Evolutionary conservation across 306 rosid genomes (phyloP), one percentile per base, ranked within the genome.

Genomic region (Casuarina cunninghamiana): DNA sequence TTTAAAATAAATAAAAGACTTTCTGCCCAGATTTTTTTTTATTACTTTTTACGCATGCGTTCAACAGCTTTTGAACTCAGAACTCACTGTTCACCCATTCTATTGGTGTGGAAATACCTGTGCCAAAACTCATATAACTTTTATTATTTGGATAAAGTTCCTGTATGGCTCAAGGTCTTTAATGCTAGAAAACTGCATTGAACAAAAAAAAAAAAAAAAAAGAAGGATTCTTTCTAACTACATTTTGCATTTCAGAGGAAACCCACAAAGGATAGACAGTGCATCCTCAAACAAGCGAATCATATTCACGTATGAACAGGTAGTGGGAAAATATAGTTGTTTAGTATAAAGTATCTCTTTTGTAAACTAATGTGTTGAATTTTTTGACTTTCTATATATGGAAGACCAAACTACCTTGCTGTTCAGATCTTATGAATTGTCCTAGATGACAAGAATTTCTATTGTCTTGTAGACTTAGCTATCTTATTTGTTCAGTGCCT

Each of bases 211-310:
- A 26, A 26, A 26, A 26, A 26, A 26, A 26, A 26, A 26, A 26
- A 21, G 26, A 26, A 26, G 32, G 32, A 26, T 26, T 26, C 32
- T 26, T 26, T 78, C 21, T 58, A 55, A 37, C 51, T 66, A 9
- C 57, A 43, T 77, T 76, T 75, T 83, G 61, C 50, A 46, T 81
- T 80, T 75, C 89, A 95, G 98, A 85, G 97, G 98, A 82, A 95
- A 95, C 83, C 98, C 98, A 62, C 98, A 95, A 84, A 92, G 98
- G 90, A 89, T 95, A 80, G 98, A 95, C 79, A 79, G 87, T 53
- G 88, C 88, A 35, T 89, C 96, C 77, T 95, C 98, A 80, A 95
- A 89, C 89, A 95, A 92, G 81, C 90, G 98, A 87, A 65, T 92
- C 75, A 73, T 90, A 73, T 91, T 92, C 89, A 88, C 97, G 13